These are phyloP conservation scores for Coemansia sp. DNA, from an alignment of 192 early-diverging fungal species.

Conservation along the genomic window DNA sequence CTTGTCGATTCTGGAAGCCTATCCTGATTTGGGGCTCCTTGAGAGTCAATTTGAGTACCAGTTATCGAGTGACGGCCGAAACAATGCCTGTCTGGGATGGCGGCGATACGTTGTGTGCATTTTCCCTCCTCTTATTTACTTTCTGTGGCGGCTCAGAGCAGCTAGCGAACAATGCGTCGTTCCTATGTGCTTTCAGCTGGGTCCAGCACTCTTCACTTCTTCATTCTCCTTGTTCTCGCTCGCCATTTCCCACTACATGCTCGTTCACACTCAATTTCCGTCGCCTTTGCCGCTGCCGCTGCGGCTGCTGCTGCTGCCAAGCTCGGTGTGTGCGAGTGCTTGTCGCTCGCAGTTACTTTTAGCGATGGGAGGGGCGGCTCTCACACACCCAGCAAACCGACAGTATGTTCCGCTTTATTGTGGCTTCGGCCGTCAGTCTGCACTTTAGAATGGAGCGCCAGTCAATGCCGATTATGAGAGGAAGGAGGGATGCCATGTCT, in stretches of 20 bases:
- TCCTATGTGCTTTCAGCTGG: neutral
- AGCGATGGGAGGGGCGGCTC: neutral
- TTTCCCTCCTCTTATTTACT: neutral
- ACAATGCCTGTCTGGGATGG: neutral
- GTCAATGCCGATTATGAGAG: neutral
- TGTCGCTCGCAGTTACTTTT: neutral
- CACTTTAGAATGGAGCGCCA: neutral
- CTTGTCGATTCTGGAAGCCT: neutral
- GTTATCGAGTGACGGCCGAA: constrained; percentile 2
- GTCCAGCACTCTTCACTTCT: constrained; percentile 1
- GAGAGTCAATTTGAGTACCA: constrained; percentile 7
- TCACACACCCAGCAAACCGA: neutral
- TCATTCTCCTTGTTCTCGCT: neutral
- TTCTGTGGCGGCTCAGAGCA: constrained; percentile 4
- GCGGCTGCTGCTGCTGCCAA: neutral
- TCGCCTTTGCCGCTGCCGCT: neutral
- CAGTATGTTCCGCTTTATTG: neutral
- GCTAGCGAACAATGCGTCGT: neutral
- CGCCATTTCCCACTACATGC: neutral
- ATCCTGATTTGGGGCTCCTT: neutral
- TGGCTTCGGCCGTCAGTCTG: neutral
- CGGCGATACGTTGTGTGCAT: neutral
- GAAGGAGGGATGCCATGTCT: neutral
- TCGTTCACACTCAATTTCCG: neutral
- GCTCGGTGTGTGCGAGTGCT: neutral